A percentile compares a stretch with the other conserved stretches of the same genome.
phyloP scores from a whole-genome alignment of 345 rosid genomes.

The Pugionium cornutum region DNA sequence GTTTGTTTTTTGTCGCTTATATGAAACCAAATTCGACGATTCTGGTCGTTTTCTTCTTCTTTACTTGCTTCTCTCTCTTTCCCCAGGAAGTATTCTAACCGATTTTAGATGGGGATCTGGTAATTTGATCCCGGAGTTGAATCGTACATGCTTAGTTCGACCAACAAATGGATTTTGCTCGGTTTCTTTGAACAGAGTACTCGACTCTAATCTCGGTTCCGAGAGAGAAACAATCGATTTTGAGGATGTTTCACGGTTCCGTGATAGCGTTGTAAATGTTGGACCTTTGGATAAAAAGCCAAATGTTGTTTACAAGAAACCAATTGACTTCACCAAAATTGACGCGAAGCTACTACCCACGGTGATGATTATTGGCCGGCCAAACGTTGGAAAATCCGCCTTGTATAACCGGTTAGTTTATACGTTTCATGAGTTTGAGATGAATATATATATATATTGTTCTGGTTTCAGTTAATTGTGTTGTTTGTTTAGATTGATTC shows the following conservation, averaged over 20 bases:
- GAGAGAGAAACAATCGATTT: slow-evolving; percentile 16
- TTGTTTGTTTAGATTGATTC: slow-evolving; percentile 59
- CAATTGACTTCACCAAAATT: slow-evolving; percentile 71
- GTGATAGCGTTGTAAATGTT: slow-evolving; percentile 26
- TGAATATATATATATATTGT: background rate
- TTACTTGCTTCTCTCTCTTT: background rate
- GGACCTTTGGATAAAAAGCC: slow-evolving; percentile 33
- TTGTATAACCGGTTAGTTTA: slow-evolving; percentile 73
- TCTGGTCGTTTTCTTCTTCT: background rate
- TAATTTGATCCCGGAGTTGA: slow-evolving; percentile 24
- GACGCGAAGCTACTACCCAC: slow-evolving; percentile 68
- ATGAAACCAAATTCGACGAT: background rate
- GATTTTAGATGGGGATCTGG: background rate
- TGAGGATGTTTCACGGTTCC: slow-evolving; percentile 28
- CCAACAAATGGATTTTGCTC: slow-evolving; percentile 46
- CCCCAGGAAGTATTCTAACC: background rate
- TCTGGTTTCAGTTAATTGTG: background rate
- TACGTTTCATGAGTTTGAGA: background rate
- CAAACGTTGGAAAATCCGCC: slow-evolving; percentile 96
- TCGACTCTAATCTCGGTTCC: slow-evolving; percentile 27
- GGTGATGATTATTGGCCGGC: slow-evolving; percentile 85
- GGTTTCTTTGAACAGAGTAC: slow-evolving; percentile 23
- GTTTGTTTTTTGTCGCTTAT: background rate
- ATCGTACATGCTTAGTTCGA: slow-evolving; percentile 9
- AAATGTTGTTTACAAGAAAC: slow-evolving; percentile 43